Conservation (phyloP, 306 rosid genomes). For the Citrullus amarus region DNA sequence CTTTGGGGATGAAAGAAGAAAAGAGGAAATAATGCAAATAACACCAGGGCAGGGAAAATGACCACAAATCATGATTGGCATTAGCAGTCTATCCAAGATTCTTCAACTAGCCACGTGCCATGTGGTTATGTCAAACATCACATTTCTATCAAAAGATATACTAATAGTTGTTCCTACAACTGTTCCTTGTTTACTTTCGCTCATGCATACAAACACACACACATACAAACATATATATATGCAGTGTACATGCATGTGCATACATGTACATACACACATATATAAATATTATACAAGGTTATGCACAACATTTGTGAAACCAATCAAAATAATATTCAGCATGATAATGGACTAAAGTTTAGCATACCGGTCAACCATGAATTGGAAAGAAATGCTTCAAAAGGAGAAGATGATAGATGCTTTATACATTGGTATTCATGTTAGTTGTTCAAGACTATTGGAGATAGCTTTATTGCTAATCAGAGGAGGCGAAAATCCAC, state of each 20-base stretch:
- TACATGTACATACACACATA: not conserved
- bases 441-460: not conserved
- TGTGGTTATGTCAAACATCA: not conserved
- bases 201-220: not conserved
- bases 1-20: conserved; percentile 11
- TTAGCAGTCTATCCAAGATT: not conserved
- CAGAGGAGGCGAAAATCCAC: not conserved
- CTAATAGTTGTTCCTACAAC: not conserved
- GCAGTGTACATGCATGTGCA: not conserved
- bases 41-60: not conserved
- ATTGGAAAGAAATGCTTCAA: not conserved
- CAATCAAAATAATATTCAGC: not conserved
- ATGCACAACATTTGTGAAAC: not conserved
- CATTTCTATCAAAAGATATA: not conserved
- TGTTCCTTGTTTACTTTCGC: not conserved
- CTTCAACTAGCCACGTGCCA: not conserved
- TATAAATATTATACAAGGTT: not conserved
- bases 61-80: not conserved
- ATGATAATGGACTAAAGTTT: not conserved
- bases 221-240: not conserved
- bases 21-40: not conserved
- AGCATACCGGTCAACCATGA: not conserved
- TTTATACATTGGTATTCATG: not conserved
- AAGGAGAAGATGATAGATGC: not conserved
- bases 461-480: no score